Conservation (phyloP, 2,329 filamentous ascomycete genomes). For the Thielaviopsis musarum region DNA sequence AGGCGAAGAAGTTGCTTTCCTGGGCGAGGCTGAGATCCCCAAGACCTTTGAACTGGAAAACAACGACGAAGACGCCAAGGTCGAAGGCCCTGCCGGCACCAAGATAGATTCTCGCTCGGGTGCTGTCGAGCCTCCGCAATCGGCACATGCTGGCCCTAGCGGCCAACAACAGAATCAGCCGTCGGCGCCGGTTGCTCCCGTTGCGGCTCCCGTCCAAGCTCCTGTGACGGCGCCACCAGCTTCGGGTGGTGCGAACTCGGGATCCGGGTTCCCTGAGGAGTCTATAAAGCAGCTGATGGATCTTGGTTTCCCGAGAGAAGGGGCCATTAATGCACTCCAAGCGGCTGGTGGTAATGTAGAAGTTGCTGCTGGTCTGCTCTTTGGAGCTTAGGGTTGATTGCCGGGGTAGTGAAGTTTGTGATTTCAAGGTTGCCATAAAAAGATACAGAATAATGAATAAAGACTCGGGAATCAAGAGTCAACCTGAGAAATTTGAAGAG, state of each 20-base stretch:
- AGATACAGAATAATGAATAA: conserved; percentile 1
- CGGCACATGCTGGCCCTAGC: background rate
- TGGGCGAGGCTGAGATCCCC: conserved; percentile 90
- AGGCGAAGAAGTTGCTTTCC: conserved; percentile 71
- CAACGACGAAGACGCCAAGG: conserved; percentile 61
- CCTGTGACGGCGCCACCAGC: conserved; percentile 13
- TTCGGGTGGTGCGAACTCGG: conserved; percentile 11
- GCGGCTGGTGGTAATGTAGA: conserved; percentile 77
- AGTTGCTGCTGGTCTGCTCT: conserved; percentile 68
- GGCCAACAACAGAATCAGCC: background rate
- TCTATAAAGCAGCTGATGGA: conserved; percentile 60
- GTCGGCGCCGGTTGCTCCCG: conserved; percentile 13
- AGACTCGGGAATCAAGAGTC: background rate
- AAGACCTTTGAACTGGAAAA: conserved; percentile 63
- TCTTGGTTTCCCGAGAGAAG: conserved; percentile 59
- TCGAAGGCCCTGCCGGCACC: conserved; percentile 75
- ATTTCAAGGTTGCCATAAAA: background rate
- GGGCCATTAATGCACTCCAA: conserved; percentile 65
- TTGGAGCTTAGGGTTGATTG: conserved; percentile 25
- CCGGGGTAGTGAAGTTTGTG: background rate
- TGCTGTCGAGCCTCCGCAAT: conserved; percentile 33
- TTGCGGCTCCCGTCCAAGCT: conserved; percentile 14
- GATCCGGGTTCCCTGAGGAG: conserved; percentile 35
- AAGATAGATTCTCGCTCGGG: conserved; percentile 73
- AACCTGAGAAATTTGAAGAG: too few relatives aligned